phyloP scores from a whole-genome alignment of 1,284 basidiomycete species.

The Malassezia obtusa region DNA sequence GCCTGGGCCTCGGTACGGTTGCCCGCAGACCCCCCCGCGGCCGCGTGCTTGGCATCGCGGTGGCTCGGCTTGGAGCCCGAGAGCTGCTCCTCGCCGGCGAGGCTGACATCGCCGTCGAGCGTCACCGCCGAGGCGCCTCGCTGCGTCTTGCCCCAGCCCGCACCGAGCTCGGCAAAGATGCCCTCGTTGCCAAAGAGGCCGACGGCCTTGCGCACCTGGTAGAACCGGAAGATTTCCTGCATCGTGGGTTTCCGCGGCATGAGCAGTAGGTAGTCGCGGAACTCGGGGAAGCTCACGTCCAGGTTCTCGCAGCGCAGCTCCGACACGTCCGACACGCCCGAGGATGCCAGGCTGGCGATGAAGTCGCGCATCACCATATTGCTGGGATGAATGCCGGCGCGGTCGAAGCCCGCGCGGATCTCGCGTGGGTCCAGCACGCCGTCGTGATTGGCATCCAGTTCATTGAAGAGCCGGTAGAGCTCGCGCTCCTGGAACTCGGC shows the following conservation, averaged over 20 bases:
- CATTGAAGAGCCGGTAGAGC: conserved; percentile 42
- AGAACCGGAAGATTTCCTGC: conserved; percentile 44
- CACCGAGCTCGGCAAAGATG: conserved; percentile 44
- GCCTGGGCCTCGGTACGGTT: conserved; percentile 19
- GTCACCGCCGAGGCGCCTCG: conserved; percentile 41
- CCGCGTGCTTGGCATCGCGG: conserved; percentile 5
- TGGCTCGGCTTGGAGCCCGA: conserved; percentile 8
- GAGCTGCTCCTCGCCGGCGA: conserved; percentile 39
- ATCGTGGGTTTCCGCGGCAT: conserved; percentile 41
- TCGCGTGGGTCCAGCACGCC: conserved; percentile 37
- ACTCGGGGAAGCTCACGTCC: conserved; percentile 44
- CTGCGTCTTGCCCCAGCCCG: conserved; percentile 38
- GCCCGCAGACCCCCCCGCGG: not conserved
- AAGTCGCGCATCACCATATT: conserved; percentile 39
- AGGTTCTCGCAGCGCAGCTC: conserved; percentile 14
- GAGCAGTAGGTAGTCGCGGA: conserved; percentile 44
- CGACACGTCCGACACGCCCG: conserved; percentile 15
- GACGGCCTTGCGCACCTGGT: conserved; percentile 45
- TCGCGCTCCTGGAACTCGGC: conserved; percentile 46
- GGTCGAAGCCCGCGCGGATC: conserved; percentile 34
- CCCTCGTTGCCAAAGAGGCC: conserved; percentile 45
- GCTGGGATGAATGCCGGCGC: conserved; percentile 36
- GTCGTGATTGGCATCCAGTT: conserved; percentile 43
- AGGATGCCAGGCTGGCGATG: conserved; percentile 39
- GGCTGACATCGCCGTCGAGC: conserved; percentile 41